Conservation (phyloP, 164 flowering plant genomes). For the Stephania cephalantha region DNA sequence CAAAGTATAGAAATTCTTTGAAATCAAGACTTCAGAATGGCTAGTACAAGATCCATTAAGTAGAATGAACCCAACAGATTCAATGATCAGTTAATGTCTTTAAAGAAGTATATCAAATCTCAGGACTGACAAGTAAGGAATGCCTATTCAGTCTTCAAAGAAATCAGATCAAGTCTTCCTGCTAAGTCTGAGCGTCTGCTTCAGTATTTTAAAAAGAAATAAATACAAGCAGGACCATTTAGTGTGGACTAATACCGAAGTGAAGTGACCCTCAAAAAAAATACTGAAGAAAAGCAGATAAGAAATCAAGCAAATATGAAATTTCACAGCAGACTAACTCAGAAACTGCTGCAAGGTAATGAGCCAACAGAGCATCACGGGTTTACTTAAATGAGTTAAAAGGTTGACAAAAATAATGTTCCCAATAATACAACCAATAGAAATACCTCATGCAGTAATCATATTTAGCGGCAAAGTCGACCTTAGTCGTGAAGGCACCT, state of each 20-base stretch:
- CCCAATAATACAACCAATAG: neutral
- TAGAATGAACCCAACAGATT: neutral
- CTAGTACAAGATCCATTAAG: neutral
- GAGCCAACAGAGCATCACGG: neutral
- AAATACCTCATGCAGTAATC: constrained; percentile 71
- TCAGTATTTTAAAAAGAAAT: neutral
- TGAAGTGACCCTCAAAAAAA: no score
- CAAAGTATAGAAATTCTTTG: neutral
- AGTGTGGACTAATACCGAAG: no score
- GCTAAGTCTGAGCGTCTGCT: neutral
- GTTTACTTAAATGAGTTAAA: neutral
- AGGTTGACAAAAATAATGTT: neutral
- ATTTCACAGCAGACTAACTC: neutral
- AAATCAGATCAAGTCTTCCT: neutral
- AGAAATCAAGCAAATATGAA: neutral
- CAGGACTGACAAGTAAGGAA: neutral
- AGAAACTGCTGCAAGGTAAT: neutral
- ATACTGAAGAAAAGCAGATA: neutral
- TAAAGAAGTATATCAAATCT: neutral
- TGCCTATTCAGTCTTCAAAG: neutral
- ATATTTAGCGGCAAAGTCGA: constrained; percentile 73
- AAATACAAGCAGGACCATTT: no score
- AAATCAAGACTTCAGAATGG: neutral
- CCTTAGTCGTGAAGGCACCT: constrained; percentile 62
- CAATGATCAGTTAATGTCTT: neutral